A percentile compares a stretch with the other conserved stretches of the same genome.
Conservation (phyloP, 208 protist species). For the Leishmania martiniquensis region DNA sequence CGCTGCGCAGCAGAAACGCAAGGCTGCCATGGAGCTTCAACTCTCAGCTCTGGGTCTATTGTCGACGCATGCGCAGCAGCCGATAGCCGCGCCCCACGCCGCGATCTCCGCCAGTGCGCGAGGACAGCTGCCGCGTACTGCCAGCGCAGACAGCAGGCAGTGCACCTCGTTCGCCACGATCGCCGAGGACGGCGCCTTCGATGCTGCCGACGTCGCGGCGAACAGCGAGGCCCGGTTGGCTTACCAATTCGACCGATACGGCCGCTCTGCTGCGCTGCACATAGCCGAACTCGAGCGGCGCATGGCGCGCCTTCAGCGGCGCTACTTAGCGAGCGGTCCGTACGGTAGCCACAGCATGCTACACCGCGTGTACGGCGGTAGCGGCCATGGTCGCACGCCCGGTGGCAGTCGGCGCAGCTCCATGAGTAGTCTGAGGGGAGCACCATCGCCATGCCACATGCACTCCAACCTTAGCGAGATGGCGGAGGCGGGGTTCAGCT, state of each 20-base stretch:
- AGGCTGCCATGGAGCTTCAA: background rate
- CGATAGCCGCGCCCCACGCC: background rate
- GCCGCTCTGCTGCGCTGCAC: conserved; percentile 57
- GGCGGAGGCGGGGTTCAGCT: background rate
- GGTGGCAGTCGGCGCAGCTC: conserved; percentile 15
- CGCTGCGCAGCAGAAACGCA: conserved; percentile 9
- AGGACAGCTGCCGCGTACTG: background rate
- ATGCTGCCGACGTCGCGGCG: conserved; percentile 67
- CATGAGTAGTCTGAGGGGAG: background rate
- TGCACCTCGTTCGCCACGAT: conserved; percentile 1
- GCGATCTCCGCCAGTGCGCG: background rate
- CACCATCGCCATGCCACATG: background rate
- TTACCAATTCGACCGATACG: conserved; percentile 69
- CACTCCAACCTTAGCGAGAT: background rate
- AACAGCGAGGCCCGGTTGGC: conserved; percentile 78
- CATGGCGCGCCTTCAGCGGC: conserved; percentile 28
- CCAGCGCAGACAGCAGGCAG: background rate
- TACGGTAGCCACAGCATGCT: background rate
- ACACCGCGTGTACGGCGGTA: background rate
- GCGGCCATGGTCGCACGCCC: background rate
- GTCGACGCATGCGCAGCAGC: background rate
- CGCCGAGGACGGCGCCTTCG: conserved; percentile 39
- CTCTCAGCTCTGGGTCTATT: conserved; percentile 12
- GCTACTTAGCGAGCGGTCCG: background rate
- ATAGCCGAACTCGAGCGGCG: conserved; percentile 58